These are phyloP conservation scores for Cryptococcus sp. DNA, from an alignment of 1,284 basidiomycete genomes.

Conservation along the genomic window DNA sequence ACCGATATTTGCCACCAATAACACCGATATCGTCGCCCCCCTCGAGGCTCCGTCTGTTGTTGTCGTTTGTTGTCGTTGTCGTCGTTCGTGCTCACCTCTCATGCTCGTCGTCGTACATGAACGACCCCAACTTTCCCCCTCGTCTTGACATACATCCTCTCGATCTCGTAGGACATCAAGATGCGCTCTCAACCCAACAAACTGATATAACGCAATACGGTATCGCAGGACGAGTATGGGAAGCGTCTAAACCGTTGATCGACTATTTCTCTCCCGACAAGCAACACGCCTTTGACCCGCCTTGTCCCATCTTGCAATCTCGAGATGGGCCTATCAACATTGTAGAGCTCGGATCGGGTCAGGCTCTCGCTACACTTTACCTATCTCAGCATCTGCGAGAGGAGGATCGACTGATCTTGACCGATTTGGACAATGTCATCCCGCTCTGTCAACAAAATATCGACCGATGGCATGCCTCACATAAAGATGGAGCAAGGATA, in stretches of 20 bases:
- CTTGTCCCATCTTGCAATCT: constrained; percentile 29
- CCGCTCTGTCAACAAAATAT: constrained; percentile 33
- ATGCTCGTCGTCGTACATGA: neutral
- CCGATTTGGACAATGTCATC: constrained; percentile 41
- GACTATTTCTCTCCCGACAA: constrained; percentile 36
- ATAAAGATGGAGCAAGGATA: constrained; percentile 13
- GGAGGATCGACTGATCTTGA: constrained; percentile 30
- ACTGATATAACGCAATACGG: constrained; percentile 39
- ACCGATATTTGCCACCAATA: no score
- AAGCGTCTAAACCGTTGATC: constrained; percentile 35
- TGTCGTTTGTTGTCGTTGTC: no score
- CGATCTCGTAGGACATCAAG: constrained; percentile 5
- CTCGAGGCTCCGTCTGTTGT: no score
- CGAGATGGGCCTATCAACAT: constrained; percentile 13
- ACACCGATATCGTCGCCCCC: no score
- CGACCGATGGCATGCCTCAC: constrained; percentile 11
- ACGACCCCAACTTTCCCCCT: constrained; percentile 45
- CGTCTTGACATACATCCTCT: constrained; percentile 39
- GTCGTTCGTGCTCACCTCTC: no score
- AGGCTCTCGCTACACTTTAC: constrained; percentile 38
- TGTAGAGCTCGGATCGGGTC: constrained; percentile 43
- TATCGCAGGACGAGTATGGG: constrained; percentile 45
- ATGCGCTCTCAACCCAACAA: constrained; percentile 19
- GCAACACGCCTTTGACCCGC: constrained; percentile 22
- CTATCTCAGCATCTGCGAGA: constrained; percentile 24